Evolutionary conservation across 768 basidiomycete species (phyloP).

Genomic region (Panellus pusillus): DNA sequence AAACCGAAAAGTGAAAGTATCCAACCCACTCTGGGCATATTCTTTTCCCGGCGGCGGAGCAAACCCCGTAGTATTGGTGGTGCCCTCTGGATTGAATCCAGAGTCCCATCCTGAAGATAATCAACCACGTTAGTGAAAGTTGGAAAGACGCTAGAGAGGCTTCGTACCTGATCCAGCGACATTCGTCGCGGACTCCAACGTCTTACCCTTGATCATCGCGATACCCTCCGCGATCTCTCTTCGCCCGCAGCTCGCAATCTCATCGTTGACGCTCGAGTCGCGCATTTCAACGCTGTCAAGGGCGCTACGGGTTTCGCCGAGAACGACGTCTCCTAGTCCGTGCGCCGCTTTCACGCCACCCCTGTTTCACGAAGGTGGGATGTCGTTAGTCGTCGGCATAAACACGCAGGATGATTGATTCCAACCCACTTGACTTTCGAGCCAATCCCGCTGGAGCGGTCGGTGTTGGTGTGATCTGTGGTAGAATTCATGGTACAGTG

Average conservation of each 20-base stretch:
- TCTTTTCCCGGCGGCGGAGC: no score
- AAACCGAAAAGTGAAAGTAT: no score
- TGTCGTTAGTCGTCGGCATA: no score
- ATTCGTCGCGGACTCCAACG: neutral
- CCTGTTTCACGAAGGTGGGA: no score
- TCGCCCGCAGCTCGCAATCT: conserved; percentile 37
- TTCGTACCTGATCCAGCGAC: neutral
- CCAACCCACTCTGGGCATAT: no score
- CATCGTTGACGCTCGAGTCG: conserved; percentile 32
- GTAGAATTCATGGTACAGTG: conserved; percentile 1
- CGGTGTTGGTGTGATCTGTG: neutral
- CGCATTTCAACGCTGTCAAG: conserved; percentile 35
- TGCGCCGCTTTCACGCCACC: no score
- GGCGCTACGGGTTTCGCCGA: conserved; percentile 42
- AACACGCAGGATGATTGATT: no score
- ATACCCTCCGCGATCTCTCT: conserved; percentile 42
- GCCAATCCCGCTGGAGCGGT: conserved; percentile 8
- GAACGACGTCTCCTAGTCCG: conserved; percentile 47
- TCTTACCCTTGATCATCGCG: conserved; percentile 24
- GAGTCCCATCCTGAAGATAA: no score
- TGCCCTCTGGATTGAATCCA: no score
- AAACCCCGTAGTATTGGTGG: no score
- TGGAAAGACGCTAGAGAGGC: neutral
- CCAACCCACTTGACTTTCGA: neutral
- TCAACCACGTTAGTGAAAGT: no score